Percentiles rank a stretch among this genome's conserved stretches.
Conservation (phyloP, 1,139 yeast genomes). For the Taphrina flavorubra region DNA sequence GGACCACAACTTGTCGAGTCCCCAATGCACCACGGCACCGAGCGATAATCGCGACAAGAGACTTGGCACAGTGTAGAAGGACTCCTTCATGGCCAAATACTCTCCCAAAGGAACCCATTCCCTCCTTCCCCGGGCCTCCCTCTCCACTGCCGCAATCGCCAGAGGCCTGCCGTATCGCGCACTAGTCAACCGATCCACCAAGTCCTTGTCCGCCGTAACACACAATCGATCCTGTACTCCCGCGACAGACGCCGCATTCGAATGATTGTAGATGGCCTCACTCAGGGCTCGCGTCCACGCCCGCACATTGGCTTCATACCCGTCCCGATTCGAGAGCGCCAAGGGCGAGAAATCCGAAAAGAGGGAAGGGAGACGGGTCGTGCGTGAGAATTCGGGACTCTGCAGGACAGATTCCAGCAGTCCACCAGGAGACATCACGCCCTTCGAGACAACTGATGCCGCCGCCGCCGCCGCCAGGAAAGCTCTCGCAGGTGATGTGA, state of each 20-base stretch:
- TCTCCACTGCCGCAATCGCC: constrained; percentile 25
- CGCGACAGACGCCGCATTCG: constrained; percentile 39
- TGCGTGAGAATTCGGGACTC: constrained; percentile 19
- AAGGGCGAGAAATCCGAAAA: constrained; percentile 66
- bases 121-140: constrained; percentile 14
- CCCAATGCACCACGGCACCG: constrained; percentile 27
- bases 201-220: constrained; percentile 1
- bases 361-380: constrained; percentile 62
- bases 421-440: no score
- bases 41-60: constrained; percentile 6
- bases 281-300: constrained; percentile 62
- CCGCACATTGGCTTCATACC: constrained; percentile 69
- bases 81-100: constrained; percentile 13
- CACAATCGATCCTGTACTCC: constrained; percentile 26
- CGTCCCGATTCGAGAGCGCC: constrained; percentile 65
- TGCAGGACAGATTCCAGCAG: constrained; percentile 2
- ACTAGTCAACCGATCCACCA: constrained; percentile 16
- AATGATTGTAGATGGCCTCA: constrained; percentile 46
- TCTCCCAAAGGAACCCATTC: constrained; percentile 15
- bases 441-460: no score
- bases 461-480: no score
- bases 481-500: no score
- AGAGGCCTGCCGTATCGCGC: constrained; percentile 29
- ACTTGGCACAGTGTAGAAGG: constrained; percentile 16
- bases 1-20: constrained; percentile 6